Conservation (phyloP, 163 green algal genomes). For the Scenedesmus sp. region DNA sequence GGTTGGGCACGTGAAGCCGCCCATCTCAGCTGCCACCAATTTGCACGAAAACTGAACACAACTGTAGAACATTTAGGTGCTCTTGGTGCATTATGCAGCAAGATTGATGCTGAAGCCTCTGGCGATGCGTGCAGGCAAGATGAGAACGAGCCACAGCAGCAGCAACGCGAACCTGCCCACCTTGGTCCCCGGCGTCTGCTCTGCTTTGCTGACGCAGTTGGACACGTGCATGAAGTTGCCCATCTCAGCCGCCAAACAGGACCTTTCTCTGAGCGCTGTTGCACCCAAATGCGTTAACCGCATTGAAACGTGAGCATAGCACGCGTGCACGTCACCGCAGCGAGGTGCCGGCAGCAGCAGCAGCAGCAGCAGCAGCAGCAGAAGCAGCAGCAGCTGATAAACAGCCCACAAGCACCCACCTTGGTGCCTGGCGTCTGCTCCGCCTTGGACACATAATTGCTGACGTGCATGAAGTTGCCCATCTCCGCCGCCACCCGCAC, state of each 20-base stretch:
- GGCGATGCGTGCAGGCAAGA: not conserved
- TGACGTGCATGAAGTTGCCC: conserved; percentile 88
- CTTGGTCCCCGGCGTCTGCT: conserved; percentile 66
- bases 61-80: no score
- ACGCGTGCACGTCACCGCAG: conserved; percentile 66
- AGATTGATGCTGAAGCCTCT: not conserved
- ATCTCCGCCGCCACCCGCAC: conserved; percentile 86
- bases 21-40: no score
- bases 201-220: conserved; percentile 91
- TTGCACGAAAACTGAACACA: no score
- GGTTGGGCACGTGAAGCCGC: no score
- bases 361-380: not conserved
- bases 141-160: not conserved
- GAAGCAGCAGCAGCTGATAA: not conserved
- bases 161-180: not conserved
- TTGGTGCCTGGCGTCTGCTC: conserved; percentile 70
- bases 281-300: conserved; percentile 93
- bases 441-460: conserved; percentile 91
- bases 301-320: conserved; percentile 91
- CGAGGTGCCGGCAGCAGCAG: not conserved
- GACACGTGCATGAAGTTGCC: conserved; percentile 87
- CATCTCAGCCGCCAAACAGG: conserved; percentile 74
- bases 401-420: not conserved
- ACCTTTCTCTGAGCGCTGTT: conserved; percentile 76
- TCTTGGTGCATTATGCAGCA: not conserved